These are phyloP conservation scores for Amylocystis lapponica DNA, from an alignment of 768 basidiomycete genomes.

Conservation along the genomic window DNA sequence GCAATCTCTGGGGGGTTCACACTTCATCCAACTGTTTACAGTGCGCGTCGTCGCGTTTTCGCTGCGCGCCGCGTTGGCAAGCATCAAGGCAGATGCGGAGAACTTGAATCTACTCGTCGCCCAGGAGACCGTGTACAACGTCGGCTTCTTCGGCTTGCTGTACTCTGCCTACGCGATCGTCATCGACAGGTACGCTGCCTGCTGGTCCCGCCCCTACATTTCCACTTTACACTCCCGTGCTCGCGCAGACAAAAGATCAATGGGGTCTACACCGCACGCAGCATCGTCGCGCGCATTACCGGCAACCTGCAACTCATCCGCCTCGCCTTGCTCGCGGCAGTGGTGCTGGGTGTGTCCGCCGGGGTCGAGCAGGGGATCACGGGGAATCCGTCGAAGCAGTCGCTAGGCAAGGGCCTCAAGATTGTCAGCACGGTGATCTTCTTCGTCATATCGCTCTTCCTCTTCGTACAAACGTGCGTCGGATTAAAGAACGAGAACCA, in stretches of 20 bases:
- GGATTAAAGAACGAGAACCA: slow-evolving; percentile 12
- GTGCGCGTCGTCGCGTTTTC: slow-evolving; percentile 26
- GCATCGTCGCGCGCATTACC: slow-evolving; percentile 7
- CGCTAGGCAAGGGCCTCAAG: slow-evolving; percentile 1
- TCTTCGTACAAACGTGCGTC: slow-evolving; percentile 8
- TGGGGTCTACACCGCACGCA: background rate
- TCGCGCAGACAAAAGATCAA: background rate
- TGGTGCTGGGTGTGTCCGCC: slow-evolving; percentile 8
- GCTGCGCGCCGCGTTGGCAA: slow-evolving; percentile 23
- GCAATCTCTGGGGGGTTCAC: too few species aligned
- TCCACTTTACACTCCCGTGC: background rate
- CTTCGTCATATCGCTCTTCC: slow-evolving; percentile 7
- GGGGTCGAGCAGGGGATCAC: slow-evolving; percentile 4
- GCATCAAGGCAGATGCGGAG: slow-evolving; percentile 18
- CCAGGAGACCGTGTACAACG: slow-evolving; percentile 23
- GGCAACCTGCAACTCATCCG: slow-evolving; percentile 11
- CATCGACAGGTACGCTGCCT: slow-evolving; percentile 25
- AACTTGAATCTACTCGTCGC: slow-evolving; percentile 24
- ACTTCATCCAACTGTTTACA: slow-evolving; percentile 5
- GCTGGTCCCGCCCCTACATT: background rate
- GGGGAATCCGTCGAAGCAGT: background rate
- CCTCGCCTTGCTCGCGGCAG: slow-evolving; percentile 8
- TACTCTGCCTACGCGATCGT: slow-evolving; percentile 29
- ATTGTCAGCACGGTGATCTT: slow-evolving; percentile 9
- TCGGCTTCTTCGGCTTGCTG: slow-evolving; percentile 30